These are phyloP conservation scores for Neoarthrinium moseri DNA, from an alignment of 2,329 filamentous ascomycete genomes.

Conservation along the genomic window DNA sequence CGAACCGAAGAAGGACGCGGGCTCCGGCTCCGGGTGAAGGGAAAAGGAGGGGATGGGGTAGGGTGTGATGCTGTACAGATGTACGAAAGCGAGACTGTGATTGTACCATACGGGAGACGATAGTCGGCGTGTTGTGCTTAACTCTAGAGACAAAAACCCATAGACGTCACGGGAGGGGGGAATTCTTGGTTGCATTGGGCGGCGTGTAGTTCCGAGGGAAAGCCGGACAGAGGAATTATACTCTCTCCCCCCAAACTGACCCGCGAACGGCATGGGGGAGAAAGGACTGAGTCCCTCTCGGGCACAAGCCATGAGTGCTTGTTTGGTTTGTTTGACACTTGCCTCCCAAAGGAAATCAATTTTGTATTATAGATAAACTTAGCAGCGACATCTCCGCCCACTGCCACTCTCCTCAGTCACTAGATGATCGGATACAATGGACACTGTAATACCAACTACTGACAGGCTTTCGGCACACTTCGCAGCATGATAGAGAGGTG, in stretches of 20 bases:
- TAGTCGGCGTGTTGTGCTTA: neutral
- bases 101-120: conserved; percentile 2
- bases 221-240: conserved; percentile 1
- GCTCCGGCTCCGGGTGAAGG: conserved; percentile 23
- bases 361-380: neutral
- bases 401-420: conserved; percentile 4
- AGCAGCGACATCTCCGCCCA: no score
- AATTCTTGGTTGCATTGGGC: conserved; percentile 7
- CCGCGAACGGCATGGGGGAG: neutral
- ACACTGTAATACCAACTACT: no score
- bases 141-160: conserved; percentile 6
- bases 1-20: conserved; percentile 22
- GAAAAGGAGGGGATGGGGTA: neutral
- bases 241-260: neutral
- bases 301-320: neutral
- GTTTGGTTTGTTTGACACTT: neutral
- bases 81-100: neutral
- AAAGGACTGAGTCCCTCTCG: no score
- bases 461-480: no score
- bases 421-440: no score
- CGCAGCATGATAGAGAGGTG: no score
- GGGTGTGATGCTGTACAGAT: neutral
- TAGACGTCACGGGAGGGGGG: no score
- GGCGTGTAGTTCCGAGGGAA: conserved; percentile 1
- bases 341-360: no score